phyloP scores from a whole-genome alignment of 1,284 basidiomycete species.

The Paramarasmius palmivorus region DNA sequence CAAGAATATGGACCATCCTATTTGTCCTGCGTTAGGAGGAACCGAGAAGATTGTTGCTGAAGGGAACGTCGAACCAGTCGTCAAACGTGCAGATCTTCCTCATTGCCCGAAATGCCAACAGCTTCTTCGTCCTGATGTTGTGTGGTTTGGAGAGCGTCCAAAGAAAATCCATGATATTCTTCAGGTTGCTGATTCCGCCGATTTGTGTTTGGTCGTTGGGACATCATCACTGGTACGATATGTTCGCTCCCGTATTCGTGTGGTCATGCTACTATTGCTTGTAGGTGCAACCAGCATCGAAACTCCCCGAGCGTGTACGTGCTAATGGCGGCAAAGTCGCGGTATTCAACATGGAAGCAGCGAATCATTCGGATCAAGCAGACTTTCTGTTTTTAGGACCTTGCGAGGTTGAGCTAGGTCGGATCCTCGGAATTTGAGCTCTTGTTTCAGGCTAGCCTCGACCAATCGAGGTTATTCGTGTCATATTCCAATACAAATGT shows the following conservation, averaged over 20 bases:
- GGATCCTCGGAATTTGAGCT: conserved; percentile 8
- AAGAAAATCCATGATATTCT: conserved; percentile 36
- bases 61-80: conserved; percentile 30
- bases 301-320: conserved; percentile 36
- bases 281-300: conserved; percentile 49
- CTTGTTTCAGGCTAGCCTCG: too few relatives aligned
- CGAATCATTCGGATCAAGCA: conserved; percentile 27
- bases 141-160: conserved; percentile 52
- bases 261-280: neutral
- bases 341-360: conserved; percentile 44
- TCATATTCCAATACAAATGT: too few relatives aligned
- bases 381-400: conserved; percentile 40
- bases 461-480: too few relatives aligned
- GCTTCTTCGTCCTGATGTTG: conserved; percentile 47
- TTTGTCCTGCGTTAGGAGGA: conserved; percentile 41
- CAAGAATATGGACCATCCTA: conserved; percentile 33
- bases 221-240: conserved; percentile 47
- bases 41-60: conserved; percentile 36
- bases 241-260: neutral
- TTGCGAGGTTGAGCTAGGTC: conserved; percentile 26
- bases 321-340: conserved; percentile 43
- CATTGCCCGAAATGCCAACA: conserved; percentile 40
- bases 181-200: conserved; percentile 36
- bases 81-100: conserved; percentile 40
- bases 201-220: conserved; percentile 52